Base-by-base conservation (phyloP, 164 flowering plant species). In the Cinnamomum micranthum region DNA sequence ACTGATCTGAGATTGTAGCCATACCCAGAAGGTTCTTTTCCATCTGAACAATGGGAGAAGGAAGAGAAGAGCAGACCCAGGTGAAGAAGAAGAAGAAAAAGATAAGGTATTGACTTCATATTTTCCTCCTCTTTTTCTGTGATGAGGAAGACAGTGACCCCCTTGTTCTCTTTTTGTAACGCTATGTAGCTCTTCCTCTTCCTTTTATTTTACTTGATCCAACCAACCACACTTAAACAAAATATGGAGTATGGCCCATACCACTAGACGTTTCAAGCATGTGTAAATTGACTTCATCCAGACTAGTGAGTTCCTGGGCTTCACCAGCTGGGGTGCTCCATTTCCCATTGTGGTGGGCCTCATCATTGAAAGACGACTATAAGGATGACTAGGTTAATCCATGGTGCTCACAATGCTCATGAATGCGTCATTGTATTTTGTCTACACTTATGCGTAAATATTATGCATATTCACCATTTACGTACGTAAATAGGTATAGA, bases 1-100 rank as follows among this genome's bases (percentile, higher is more conserved):
- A 77, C 74, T 2, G 83, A 77, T 22, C 25, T 62, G 35, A 87
- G 69, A 10, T 17, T 23, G 63, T 88, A 86, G 10, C 92, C 88
- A 71, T 80, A 82, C 5, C 88, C 87, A 41, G 82, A 72, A 22
- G 73, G 62, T 31, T 65, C 67, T 33, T 75, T 69, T 52, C 69
- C 70, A 24, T 9, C 66, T n/a, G 58, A 75, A 25, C n/a, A 15
- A 6, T 23, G 31, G 25, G 15, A 28, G 67, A 50, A 66, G 23
- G 24, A 27, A 51, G 60, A 2, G 22, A 19, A 63, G 3, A 31
- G 4, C 35, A 66, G 66, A 66, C 2, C 19, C 31, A 35, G 7
- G 15, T 11, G 14, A 64, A 66, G 66, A 28, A 66, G 50, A 12
- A 66, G 20, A 6, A 66, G 69, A 31, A 27, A 4, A 66, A 31